Base-by-base conservation (phyloP, 331 rosid genomes). In the Erythrophleum ivorense region DNA sequence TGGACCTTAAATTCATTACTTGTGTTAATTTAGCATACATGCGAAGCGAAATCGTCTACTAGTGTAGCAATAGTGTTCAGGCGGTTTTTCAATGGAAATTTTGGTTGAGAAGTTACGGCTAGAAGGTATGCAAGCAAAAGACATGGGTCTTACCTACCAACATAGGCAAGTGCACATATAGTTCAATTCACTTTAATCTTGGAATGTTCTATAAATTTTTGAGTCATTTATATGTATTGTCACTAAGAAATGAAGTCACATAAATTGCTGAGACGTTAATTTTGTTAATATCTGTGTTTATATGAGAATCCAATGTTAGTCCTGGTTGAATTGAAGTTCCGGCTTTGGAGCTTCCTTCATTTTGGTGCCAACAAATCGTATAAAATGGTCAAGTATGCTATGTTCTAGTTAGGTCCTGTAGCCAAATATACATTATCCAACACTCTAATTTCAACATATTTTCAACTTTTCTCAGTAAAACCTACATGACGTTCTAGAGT, bases 91-190 rank as follows among this genome's bases (percentile, higher is more conserved):
- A 41, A 19, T 24, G 18, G 31, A 9, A 19, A 6, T n/a, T 19
- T 4, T 55, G 69, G 79, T 58, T 33, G 57, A 36, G 70, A 24
- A 59, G 70, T 58, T 75, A 54, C 21, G 68, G 57, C 54, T n/a
- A 38, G 10, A n/a, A 16, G 18, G 18, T 40, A 9, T n/a, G 78
- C 18, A 58, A 53, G 48, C 55, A 75, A 57, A 75, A 75, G 57
- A 24, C 15, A n/a, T 15, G 34, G 13, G 45, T 57, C 67, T 57
- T 55, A 55, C 38, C 67, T 57, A 40, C 40, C 66, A 24, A 24
- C 16, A 40, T 73, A 7, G 41, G 18, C 7, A 24, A 9, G 2
- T 60, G 29, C 24, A 34, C 46, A 31, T 21, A 18, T 3, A 31
- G 19, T 18, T 55, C 62, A 18, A 53, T 55, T 55, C 31, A n/a